A percentile compares a stretch with the other conserved stretches of the same genome.
These are phyloP conservation scores for Septoria petroselini DNA, from an alignment of 2,329 filamentous ascomycete genomes.

Conservation along the genomic window DNA sequence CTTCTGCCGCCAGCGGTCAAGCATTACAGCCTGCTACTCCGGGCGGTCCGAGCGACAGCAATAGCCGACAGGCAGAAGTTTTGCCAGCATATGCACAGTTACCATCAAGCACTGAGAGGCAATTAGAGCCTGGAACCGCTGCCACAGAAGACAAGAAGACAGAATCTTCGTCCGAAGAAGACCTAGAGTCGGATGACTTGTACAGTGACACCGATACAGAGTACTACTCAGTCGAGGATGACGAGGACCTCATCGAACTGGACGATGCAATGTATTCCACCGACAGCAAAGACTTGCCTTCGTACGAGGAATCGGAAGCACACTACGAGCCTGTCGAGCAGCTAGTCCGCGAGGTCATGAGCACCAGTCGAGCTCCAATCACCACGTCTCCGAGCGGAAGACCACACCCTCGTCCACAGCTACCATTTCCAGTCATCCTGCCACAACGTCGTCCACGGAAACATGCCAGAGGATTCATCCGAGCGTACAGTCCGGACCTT, in stretches of 20 bases:
- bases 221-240: slow-evolving; percentile 29
- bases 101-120: neutral
- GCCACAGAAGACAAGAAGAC: slow-evolving; percentile 5
- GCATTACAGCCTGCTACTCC: neutral
- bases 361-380: neutral
- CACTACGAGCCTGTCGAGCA: slow-evolving; percentile 21
- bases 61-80: slow-evolving; percentile 1
- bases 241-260: slow-evolving; percentile 35
- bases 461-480: slow-evolving; percentile 51
- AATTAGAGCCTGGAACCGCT: slow-evolving; percentile 2
- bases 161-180: slow-evolving; percentile 9
- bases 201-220: slow-evolving; percentile 13
- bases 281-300: slow-evolving; percentile 27
- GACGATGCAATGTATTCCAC: slow-evolving; percentile 30
- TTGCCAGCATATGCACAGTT: slow-evolving; percentile 16
- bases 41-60: neutral
- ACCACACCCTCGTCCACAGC: slow-evolving; percentile 1
- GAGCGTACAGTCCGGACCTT: slow-evolving; percentile 53
- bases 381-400: neutral
- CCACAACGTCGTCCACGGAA: slow-evolving; percentile 52
- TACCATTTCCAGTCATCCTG: slow-evolving; percentile 51
- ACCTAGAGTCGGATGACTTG: slow-evolving; percentile 6
- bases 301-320: slow-evolving; percentile 31
- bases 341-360: slow-evolving; percentile 30
- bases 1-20: slow-evolving; percentile 18